phyloP scores from a whole-genome alignment of 441 rosid species.

The Aleurites moluccanus region DNA sequence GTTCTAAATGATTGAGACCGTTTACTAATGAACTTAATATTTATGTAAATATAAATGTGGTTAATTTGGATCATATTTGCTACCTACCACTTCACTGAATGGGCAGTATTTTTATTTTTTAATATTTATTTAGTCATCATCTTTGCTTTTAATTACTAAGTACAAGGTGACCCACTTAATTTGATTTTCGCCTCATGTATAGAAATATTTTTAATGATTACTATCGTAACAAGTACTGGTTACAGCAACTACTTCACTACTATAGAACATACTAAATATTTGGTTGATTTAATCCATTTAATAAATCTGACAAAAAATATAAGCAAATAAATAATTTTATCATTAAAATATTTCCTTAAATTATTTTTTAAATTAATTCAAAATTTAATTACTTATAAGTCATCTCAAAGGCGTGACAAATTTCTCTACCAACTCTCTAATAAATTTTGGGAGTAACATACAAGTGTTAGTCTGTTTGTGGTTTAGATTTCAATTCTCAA shows the following conservation, averaged over 20 bases:
- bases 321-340: too few species aligned
- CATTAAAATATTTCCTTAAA: too few species aligned
- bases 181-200: background rate
- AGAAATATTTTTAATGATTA: background rate
- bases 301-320: too few species aligned
- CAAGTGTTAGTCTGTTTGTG: too few species aligned
- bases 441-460: too few species aligned
- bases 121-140: background rate
- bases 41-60: background rate
- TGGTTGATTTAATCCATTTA: too few species aligned
- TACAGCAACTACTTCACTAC: background rate
- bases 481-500: too few species aligned
- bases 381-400: too few species aligned
- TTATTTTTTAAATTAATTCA: too few species aligned
- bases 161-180: background rate
- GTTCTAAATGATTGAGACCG: constrained; percentile 13
- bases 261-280: too few species aligned
- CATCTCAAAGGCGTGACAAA: too few species aligned
- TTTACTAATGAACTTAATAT: constrained; percentile 5
- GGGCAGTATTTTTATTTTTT: background rate
- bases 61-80: constrained; percentile 5
- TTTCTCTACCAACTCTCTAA: too few species aligned
- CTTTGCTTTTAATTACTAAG: background rate
- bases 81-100: constrained; percentile 17
- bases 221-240: background rate